These are phyloP conservation scores for Rhodotorula mucilaginosa DNA, from an alignment of 1,284 basidiomycete species.

Conservation along the genomic window DNA sequence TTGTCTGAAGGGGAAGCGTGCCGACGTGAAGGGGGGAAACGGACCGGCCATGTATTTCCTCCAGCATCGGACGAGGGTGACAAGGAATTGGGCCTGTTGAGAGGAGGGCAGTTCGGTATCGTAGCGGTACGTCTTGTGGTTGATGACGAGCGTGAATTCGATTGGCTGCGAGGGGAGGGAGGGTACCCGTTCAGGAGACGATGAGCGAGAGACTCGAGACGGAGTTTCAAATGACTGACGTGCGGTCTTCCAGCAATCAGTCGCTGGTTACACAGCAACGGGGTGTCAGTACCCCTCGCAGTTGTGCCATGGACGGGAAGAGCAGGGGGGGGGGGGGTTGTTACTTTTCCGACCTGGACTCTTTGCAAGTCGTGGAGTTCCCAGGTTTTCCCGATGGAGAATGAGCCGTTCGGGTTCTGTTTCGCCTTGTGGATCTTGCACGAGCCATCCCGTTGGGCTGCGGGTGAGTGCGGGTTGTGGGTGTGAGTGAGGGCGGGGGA, in stretches of 20 bases:
- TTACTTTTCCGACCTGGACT: conserved; percentile 70
- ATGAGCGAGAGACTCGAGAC: too few species aligned
- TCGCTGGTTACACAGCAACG: conserved; percentile 2
- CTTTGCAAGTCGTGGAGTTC: conserved; percentile 73
- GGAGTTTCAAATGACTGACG: background rate
- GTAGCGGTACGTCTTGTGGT: conserved; percentile 77
- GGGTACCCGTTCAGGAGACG: background rate
- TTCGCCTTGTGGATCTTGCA: conserved; percentile 84
- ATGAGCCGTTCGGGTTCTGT: conserved; percentile 87
- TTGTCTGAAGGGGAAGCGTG: background rate
- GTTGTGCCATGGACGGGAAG: background rate
- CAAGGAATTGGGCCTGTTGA: conserved; percentile 72
- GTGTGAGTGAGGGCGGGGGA: background rate
- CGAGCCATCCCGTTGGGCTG: conserved; percentile 25
- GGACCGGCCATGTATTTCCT: conserved; percentile 47
- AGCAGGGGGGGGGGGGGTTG: conserved; percentile 48
- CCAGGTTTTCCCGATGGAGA: conserved; percentile 99
- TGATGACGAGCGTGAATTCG: conserved; percentile 72
- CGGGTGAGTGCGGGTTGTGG: background rate
- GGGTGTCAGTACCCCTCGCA: background rate
- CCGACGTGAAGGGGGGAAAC: background rate
- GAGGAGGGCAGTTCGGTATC: conserved; percentile 64
- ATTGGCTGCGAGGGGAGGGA: conserved; percentile 20
- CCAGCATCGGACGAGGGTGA: conserved; percentile 67
- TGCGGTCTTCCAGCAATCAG: conserved; percentile 17